Conservation (phyloP, 2,329 filamentous ascomycete species). For the Gnomoniopsis sp. region DNA sequence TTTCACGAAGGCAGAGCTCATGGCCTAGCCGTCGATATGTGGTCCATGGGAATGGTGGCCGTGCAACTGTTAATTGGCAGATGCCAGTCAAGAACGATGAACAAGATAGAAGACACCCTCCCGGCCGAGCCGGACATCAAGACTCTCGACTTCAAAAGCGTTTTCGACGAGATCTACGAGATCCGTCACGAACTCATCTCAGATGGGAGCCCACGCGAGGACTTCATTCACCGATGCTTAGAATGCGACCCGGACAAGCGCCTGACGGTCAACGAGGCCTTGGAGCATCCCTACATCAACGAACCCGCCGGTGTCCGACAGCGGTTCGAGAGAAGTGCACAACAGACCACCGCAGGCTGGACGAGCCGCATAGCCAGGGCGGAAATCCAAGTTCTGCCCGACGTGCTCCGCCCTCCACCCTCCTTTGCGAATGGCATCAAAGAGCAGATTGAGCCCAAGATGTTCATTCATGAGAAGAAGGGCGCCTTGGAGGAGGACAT, state of each 20-base stretch:
- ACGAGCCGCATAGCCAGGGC: background rate
- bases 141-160: conserved; percentile 15
- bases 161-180: conserved; percentile 2
- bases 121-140: conserved; percentile 17
- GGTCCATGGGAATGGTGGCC: conserved; percentile 47
- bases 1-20: conserved; percentile 26
- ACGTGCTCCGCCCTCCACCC: background rate
- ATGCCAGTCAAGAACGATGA: conserved; percentile 19
- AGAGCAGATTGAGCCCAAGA: background rate
- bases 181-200: conserved; percentile 20
- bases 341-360: conserved; percentile 17
- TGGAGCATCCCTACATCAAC: conserved; percentile 35
- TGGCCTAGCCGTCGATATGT: conserved; percentile 43
- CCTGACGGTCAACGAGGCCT: conserved; percentile 30
- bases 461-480: background rate
- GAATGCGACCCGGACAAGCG: conserved; percentile 27
- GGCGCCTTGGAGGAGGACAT: background rate
- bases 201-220: conserved; percentile 17
- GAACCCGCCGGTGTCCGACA: conserved; percentile 8
- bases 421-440: background rate
- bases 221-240: conserved; percentile 35
- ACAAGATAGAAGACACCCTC: background rate
- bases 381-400: background rate
- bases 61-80: conserved; percentile 29
- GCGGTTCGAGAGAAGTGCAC: conserved; percentile 18